These are phyloP conservation scores for Epichloe amarillans DNA, from an alignment of 2,329 filamentous ascomycete species.

Conservation along the genomic window DNA sequence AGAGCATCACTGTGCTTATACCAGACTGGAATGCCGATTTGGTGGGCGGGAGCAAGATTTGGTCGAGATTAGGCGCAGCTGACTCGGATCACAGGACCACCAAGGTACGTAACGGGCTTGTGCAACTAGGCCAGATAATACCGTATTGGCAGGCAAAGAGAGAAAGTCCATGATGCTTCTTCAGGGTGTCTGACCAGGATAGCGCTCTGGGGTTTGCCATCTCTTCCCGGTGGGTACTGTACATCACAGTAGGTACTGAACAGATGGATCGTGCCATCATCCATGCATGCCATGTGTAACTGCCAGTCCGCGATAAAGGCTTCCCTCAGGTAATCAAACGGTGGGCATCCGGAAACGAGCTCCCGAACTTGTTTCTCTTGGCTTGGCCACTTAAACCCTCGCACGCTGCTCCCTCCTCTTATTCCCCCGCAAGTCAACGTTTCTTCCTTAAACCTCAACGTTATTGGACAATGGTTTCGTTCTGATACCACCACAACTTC, in stretches of 20 bases:
- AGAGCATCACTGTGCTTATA: neutral
- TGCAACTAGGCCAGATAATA: neutral
- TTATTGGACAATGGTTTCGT: slow-evolving; percentile 7
- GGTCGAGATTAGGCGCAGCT: slow-evolving; percentile 5
- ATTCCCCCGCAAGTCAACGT: neutral
- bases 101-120: slow-evolving; percentile 7
- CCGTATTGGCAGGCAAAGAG: neutral
- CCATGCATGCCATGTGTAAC: neutral
- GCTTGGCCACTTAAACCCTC: neutral
- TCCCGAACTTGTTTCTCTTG: neutral
- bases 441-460: neutral
- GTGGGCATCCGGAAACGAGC: neutral
- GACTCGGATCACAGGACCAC: slow-evolving; percentile 8
- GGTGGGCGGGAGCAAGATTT: neutral
- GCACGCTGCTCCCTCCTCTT: neutral
- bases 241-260: neutral
- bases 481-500: neutral
- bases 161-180: neutral
- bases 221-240: neutral
- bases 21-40: neutral
- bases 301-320: neutral
- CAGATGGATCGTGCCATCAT: neutral
- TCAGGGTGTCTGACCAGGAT: neutral
- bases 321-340: neutral
- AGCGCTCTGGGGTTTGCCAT: neutral